Evolutionary conservation across 768 basidiomycete genomes (phyloP), one percentile per base, ranked within the genome.

Genomic region (Termitomyces sp.): DNA sequence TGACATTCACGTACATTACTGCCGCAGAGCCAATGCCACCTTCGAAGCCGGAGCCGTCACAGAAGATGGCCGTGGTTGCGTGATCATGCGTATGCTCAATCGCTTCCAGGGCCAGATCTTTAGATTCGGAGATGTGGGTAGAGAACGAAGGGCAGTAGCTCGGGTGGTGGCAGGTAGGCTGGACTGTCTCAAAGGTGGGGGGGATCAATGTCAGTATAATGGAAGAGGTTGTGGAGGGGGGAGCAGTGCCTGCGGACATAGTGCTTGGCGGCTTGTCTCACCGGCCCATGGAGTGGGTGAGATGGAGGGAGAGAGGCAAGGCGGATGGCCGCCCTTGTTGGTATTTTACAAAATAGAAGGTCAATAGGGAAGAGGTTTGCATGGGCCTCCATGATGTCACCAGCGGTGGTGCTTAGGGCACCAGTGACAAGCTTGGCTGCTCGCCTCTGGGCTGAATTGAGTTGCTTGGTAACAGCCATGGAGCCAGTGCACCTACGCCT

Each of bases 1-100:
- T 8, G 11, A 16, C 13, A 35, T 64, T 49, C 18, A 39, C 3
- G 32, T 52, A 60, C 0, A 64, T n/a, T n/a, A n/a, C 32, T 36
- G 57, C 51, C 20, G 59, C 59, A 16, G 51, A 56, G 1, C 63
- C 59, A 16, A 60, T 35, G 18, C 51, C 35, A 1, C 56, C 59
- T 64, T 63, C 50, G 9, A 56, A 60, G 20, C 63, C 51, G 12
- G 55, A 63, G 32, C 59, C 35, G 16, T 64, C 56, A 32, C 55
- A 52, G 53, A 58, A 60, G 1, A 60, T 46, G 0, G 59, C 50
- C 32, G 48, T 45, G 2, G 28, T 44, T 22, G 59, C 18, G 1
- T 15, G 13, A 2, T n/a, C 24, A 40, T 58, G 56, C 15, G 42
- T 35, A 3, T 18, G 7, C 7, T 48, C 4, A 18, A 59, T 56